Evolutionary conservation across 2,329 filamentous ascomycete species (phyloP), one percentile per base, ranked within the genome.

Genomic region (Ophiostoma ips): DNA sequence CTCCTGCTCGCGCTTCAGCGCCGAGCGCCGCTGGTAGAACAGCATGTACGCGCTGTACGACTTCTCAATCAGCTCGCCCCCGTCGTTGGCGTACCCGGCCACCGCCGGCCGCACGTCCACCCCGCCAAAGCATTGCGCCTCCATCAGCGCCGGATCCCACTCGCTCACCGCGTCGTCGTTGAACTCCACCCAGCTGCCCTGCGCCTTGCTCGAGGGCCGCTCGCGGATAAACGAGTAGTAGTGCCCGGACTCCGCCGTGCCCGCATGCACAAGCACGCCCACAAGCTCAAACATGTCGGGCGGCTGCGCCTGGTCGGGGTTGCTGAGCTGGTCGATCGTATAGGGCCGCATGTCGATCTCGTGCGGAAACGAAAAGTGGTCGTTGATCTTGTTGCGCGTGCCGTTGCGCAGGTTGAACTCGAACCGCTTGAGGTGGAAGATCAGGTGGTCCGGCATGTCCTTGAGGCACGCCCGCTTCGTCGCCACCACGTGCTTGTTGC

Each of bases 151-250:
- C 9, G 83, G 79, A 57, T 95, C 83, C 71, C 90, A 95, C 1
- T 72, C 66, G 16, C 71, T 78, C 21, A 95, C 89, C 46, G 77
- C 72, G n/a, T 87, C 82, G 62, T 98, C 92, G 58, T 98, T 96
- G 65, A 95, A 95, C 61, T 95, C 87, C 10, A 94, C 74, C 92
- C 92, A 98, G 5, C 69, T 67, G 11, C 68, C 68, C 63, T 13
- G 10, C 15, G 10, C 13, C 36, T 47, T 46, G n/a, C 72, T 66
- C 15, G 68, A 71, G 18, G 86, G 79, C 16, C 88, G 77, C 63
- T 95, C 84, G 49, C 87, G 84, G 55, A 94, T 87, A 62, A 88
- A 96, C 0, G 90, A 96, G 66, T 95, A 96, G 66, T 98, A 98
- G 63, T 98, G 92, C 0, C 92, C 92, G 28, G 87, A 90, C 61